Percentiles rank a stretch among this genome's conserved stretches.
These are phyloP conservation scores for Microdochium bolleyi DNA, from an alignment of 2,329 filamentous ascomycete species.

Conservation along the genomic window DNA sequence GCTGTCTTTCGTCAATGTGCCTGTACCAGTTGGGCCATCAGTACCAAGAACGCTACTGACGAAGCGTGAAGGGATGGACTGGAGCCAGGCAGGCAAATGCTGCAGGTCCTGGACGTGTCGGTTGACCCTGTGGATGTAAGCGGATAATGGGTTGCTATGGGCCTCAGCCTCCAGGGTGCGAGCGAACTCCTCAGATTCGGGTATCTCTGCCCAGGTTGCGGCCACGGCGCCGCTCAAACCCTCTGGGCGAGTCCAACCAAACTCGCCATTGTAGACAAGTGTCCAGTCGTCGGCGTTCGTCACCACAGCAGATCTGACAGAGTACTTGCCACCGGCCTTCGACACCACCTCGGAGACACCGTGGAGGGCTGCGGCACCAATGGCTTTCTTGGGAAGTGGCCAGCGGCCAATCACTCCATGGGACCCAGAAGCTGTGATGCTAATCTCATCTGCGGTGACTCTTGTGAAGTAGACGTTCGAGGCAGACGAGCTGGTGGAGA, in stretches of 20 bases:
- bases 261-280: constrained; percentile 72
- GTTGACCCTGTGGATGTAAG: constrained; percentile 81
- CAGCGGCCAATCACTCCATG: constrained; percentile 71
- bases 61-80: constrained; percentile 60
- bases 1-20: constrained; percentile 54
- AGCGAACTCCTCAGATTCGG: constrained; percentile 64
- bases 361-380: constrained; percentile 46
- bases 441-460: constrained; percentile 65
- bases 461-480: constrained; percentile 87
- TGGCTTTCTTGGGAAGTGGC: constrained; percentile 42
- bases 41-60: constrained; percentile 56
- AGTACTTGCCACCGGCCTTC: constrained; percentile 59
- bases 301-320: constrained; percentile 69
- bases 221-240: constrained; percentile 72
- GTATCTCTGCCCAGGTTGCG: constrained; percentile 72
- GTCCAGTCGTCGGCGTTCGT: constrained; percentile 68
- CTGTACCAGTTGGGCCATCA: constrained; percentile 31
- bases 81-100: constrained; percentile 66
- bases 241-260: constrained; percentile 76
- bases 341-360: constrained; percentile 77
- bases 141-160: constrained; percentile 68
- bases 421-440: constrained; percentile 68
- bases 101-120: constrained; percentile 75
- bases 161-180: constrained; percentile 80
- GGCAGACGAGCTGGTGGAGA: constrained; percentile 69